Evolutionary conservation across 176 grass and related monocot species (phyloP), one percentile per base, ranked within the genome.

Genomic region (Cenchrus purpureus): DNA sequence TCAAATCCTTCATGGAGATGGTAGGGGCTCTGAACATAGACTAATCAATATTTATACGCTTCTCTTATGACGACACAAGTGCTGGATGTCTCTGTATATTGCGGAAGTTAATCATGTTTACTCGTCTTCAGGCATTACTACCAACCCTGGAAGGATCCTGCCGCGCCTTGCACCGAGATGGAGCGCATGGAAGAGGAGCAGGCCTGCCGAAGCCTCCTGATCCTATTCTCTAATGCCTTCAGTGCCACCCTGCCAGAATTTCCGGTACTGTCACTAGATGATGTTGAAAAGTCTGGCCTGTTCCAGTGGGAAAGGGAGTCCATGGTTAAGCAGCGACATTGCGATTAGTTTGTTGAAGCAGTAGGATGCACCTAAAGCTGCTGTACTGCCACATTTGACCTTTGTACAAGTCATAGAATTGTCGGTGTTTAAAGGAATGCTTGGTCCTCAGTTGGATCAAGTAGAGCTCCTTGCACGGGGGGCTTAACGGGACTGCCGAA

Each of bases 1-100:
- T 83, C 48, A 64, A 90, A 91, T 88, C 89, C 92, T 52, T 74
- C 91, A 76, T 98, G 95, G 95, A 95, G 92, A 98, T 98, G 95
- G 95, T 98, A 91, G 69, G 73, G 17, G 7, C 17, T 68, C 65
- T 80, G 16, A 25, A 56, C 52, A 17, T 74, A 7, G 44, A 64
- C 25, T 7, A 16, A 46, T 10, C 53, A 7, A 67, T 15, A 25
- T 74, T 56, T 5, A 3, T 79, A 44, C 31, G 46, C 14, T 48
- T 76, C 5, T 73, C 19, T 70, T 51, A 37, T 62, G 6, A 80
- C 48, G 68, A 28, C 22, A 54, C 8, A 11, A 68, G 19, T 20
- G 4, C 34, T 46, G 45, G 45, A 46, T 46, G 45, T 46, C 7
- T 9, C 45, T 32, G 22, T 51, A 17, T 60, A 32, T n/a, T 25